Evolutionary conservation across 805 yeast genomes (phyloP).

Genomic region (Ogataea minuta): DNA sequence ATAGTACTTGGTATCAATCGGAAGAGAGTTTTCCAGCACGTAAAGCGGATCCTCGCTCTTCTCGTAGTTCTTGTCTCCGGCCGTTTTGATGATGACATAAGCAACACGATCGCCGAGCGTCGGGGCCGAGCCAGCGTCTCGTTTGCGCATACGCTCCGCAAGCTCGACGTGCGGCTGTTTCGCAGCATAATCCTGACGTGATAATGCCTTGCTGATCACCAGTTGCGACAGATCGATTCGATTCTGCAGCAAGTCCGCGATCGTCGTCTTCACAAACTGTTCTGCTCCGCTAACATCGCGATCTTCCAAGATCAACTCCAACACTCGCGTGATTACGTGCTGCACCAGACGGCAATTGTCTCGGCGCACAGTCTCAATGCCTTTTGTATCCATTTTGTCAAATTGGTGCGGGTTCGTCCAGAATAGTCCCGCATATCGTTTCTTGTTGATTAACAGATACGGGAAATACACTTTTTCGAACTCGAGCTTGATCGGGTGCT

Average conservation of each 20-base stretch:
- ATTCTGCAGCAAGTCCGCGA: constrained; percentile 87
- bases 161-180: constrained; percentile 97
- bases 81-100: constrained; percentile 83
- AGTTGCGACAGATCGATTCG: constrained; percentile 88
- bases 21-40: constrained; percentile 86
- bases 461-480: constrained; percentile 97
- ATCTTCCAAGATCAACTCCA: constrained; percentile 81
- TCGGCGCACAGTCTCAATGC: constrained; percentile 97
- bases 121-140: constrained; percentile 98
- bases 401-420: constrained; percentile 93
- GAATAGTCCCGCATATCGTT: constrained; percentile 93
- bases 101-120: constrained; percentile 97
- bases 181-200: constrained; percentile 87
- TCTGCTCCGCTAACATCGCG: constrained; percentile 85
- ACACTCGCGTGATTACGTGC: constrained; percentile 87
- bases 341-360: constrained; percentile 96
- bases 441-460: constrained; percentile 87
- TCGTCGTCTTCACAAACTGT: constrained; percentile 77
- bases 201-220: constrained; percentile 89
- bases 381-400: constrained; percentile 97
- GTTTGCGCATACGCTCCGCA: constrained; percentile 91
- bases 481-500: constrained; percentile 87
- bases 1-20: constrained; percentile 92
- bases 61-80: constrained; percentile 85
- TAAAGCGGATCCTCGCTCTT: constrained; percentile 96